Evolutionary conservation across 2,329 filamentous ascomycete species (phyloP), one percentile per base, ranked within the genome.

Genomic region (Coniosporium tulheliwenetii): DNA sequence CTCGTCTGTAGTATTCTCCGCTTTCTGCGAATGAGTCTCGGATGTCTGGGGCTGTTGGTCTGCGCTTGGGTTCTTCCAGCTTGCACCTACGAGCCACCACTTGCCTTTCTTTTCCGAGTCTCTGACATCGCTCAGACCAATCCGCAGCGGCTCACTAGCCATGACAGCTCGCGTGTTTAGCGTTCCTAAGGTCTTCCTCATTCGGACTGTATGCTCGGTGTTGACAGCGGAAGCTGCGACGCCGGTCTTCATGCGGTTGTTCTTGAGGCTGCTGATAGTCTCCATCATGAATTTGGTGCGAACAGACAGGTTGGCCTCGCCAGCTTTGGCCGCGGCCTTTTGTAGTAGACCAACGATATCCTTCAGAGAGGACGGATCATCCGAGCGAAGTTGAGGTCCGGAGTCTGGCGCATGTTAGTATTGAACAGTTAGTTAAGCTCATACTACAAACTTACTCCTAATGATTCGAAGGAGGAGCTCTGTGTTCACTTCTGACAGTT

Each of bases 41-140:
- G 44, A 45, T 36, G 63, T 56, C 42, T 64, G 60, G 41, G 41
- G 48, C 44, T 44, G 47, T 42, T 53, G 48, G 26, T 61, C 58
- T n/a, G 64, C 62, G 10, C 43, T 49, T 13, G 60, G 48, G 43
- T 69, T 56, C 34, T 66, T 67, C 75, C 89, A 95, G 59, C 86
- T 94, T n/a, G 91, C 89, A 39, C 91, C 91, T 5, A 96, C 84
- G 14, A 96, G 75, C 91, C 91, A 98, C 91, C 91, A 98, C 64
- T 94, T 95, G 1, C 91, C 91, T 55, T 80, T 83, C 55, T 82
- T 89, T 34, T 89, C 82, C 0, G 81, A 80, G 45, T 87, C 76
- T 46, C 77, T 77, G 39, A 98, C 84, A 52, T 98, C 91, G 32
- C 73, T 69, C 3, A 95, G 69, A 9, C 82, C 78, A 43, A 95